Evolutionary conservation across 2,329 filamentous ascomycete genomes (phyloP).

Genomic region (Aspergillus luchuensis): DNA sequence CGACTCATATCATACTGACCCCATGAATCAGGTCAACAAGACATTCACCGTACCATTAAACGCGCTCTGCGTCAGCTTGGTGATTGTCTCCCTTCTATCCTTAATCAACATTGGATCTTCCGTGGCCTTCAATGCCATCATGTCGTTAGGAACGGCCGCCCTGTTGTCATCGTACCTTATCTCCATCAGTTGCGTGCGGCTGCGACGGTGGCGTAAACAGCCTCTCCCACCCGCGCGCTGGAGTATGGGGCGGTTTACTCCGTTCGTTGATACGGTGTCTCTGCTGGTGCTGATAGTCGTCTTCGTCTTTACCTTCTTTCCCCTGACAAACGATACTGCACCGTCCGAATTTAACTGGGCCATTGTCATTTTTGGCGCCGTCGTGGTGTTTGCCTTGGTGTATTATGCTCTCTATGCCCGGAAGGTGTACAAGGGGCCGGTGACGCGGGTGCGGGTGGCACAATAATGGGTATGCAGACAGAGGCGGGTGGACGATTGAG

Average conservation of each 20-base stretch:
- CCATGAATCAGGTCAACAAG: conserved; percentile 29
- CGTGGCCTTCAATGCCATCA: conserved; percentile 55
- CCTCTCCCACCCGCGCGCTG: conserved; percentile 30
- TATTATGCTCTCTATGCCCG: conserved; percentile 30
- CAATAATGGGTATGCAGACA: neutral
- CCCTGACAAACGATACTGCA: conserved; percentile 20
- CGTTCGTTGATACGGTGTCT: conserved; percentile 42
- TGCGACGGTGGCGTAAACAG: conserved; percentile 37
- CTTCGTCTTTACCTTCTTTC: conserved; percentile 33
- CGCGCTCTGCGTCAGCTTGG: conserved; percentile 36
- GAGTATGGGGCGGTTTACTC: conserved; percentile 43
- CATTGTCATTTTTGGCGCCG: conserved; percentile 28
- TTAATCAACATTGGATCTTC: conserved; percentile 56
- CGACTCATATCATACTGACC: neutral
- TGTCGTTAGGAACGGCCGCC: conserved; percentile 52
- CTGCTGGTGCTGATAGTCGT: conserved; percentile 27
- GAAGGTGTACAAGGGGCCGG: conserved; percentile 34
- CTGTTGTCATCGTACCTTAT: conserved; percentile 55
- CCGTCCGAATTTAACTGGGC: conserved; percentile 33
- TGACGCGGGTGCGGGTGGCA: conserved; percentile 24
- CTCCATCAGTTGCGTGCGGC: conserved; percentile 50
- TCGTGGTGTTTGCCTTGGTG: conserved; percentile 28
- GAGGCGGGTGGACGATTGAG: neutral
- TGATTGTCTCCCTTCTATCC: conserved; percentile 42
- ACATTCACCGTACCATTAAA: conserved; percentile 47